Evolutionary conservation across 441 rosid genomes (phyloP).

Genomic region (Melastoma candidum): DNA sequence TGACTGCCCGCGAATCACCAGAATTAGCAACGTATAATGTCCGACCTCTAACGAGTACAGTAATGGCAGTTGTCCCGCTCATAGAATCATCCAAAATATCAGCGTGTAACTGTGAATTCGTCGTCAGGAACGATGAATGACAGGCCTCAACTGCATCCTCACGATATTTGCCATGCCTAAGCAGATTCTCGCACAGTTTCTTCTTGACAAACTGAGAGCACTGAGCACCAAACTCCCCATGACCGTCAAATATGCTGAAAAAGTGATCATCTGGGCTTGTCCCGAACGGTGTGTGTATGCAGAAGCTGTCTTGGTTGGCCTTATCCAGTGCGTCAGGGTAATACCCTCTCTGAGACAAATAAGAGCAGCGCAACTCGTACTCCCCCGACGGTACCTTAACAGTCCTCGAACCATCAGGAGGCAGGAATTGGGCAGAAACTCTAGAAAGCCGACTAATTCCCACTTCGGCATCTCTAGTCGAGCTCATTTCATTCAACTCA

Average conservation of each 20-base stretch:
- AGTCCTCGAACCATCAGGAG: slow-evolving; percentile 74
- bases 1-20: slow-evolving; percentile 92
- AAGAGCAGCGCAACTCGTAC: slow-evolving; percentile 71
- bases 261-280: slow-evolving; percentile 59
- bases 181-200: slow-evolving; percentile 77
- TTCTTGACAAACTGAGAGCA: slow-evolving; percentile 88
- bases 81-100: slow-evolving; percentile 81
- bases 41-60: slow-evolving; percentile 84
- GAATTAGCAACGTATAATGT: slow-evolving; percentile 77
- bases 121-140: slow-evolving; percentile 50
- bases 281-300: slow-evolving; percentile 91
- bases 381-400: slow-evolving; percentile 48
- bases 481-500: slow-evolving; percentile 36
- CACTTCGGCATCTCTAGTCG: slow-evolving; percentile 43
- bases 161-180: slow-evolving; percentile 49
- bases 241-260: slow-evolving; percentile 97
- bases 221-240: slow-evolving; percentile 88
- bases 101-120: slow-evolving; percentile 70
- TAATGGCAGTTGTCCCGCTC: slow-evolving; percentile 98
- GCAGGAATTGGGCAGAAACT: slow-evolving; percentile 90
- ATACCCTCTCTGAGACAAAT: slow-evolving; percentile 83
- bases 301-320: slow-evolving; percentile 96
- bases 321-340: slow-evolving; percentile 95
- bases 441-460: slow-evolving; percentile 81
- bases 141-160: slow-evolving; percentile 83